phyloP scores from a whole-genome alignment of 495 filamentous ascomycete genomes.

The Coniosporium apollinis region DNA sequence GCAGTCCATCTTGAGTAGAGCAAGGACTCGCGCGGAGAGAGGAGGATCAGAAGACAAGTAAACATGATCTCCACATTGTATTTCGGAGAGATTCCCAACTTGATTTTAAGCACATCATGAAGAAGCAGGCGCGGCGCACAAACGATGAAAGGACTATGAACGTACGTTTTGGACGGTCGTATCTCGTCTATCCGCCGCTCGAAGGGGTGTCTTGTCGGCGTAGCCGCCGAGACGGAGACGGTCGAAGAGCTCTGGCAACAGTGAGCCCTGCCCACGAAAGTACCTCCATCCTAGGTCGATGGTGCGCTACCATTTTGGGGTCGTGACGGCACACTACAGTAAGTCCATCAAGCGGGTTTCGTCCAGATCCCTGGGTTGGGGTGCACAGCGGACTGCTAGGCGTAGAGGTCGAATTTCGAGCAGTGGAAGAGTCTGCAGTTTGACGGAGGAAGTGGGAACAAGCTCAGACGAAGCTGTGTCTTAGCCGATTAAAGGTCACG shows the following conservation, averaged over 20 bases:
- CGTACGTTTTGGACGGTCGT: constrained; percentile 81
- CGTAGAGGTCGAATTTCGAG: no score
- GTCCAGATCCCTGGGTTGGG: no score
- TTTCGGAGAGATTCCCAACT: constrained; percentile 99
- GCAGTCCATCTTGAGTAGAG: no score
- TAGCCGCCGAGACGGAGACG: constrained; percentile 40
- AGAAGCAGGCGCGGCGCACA: constrained; percentile 4
- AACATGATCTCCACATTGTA: constrained; percentile 71
- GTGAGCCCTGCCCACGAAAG: constrained; percentile 2
- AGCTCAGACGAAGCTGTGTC: no score
- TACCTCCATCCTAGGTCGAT: not conserved
- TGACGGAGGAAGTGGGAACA: no score
- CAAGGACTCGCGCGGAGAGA: no score
- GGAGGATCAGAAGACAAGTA: constrained; percentile 35
- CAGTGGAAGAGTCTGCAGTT: no score
- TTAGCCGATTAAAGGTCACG: no score
- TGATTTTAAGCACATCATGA: constrained; percentile 70
- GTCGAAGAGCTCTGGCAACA: constrained; percentile 22
- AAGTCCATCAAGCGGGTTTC: no score
- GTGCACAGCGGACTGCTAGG: no score
- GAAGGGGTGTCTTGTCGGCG: constrained; percentile 52
- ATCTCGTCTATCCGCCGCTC: constrained; percentile 70
- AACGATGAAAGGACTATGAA: constrained; percentile 9
- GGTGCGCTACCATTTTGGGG: no score
- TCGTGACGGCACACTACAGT: no score